phyloP scores from a whole-genome alignment of 169 alveolate genomes.

The Plasmodium gonderi region DNA sequence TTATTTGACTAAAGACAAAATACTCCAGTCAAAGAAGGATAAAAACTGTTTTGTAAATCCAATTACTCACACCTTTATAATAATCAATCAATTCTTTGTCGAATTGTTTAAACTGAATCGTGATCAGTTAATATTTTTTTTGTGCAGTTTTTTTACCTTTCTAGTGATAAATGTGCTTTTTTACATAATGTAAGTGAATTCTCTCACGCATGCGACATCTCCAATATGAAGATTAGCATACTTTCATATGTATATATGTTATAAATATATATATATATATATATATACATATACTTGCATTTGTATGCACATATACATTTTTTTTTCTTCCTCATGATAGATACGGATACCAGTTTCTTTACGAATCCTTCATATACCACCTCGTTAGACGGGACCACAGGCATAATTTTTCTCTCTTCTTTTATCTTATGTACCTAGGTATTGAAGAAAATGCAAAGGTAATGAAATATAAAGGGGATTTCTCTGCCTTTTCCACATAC shows the following conservation, averaged over 20 bases:
- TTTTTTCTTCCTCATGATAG: slow-evolving; percentile 51
- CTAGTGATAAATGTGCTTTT: slow-evolving; percentile 80
- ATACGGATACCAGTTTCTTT: slow-evolving; percentile 93
- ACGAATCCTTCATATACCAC: slow-evolving; percentile 96
- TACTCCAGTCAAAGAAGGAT: slow-evolving; percentile 62
- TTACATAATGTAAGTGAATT: slow-evolving; percentile 75
- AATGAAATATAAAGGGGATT: neutral
- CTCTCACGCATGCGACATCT: neutral
- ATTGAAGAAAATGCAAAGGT: slow-evolving; percentile 82
- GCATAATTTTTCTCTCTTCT: slow-evolving; percentile 97
- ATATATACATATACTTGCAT: neutral
- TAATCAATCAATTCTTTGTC: neutral
- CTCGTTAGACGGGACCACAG: slow-evolving; percentile 96
- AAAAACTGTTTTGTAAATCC: slow-evolving; percentile 31
- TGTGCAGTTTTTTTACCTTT: slow-evolving; percentile 85
- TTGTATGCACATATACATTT: neutral
- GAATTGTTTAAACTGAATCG: slow-evolving; percentile 64
- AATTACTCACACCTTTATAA: slow-evolving; percentile 11
- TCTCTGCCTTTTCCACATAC: neutral
- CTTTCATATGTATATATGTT: neutral
- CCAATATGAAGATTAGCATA: neutral
- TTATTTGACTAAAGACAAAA: slow-evolving; percentile 30
- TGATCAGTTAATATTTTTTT: slow-evolving; percentile 82
- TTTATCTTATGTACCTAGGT: slow-evolving; percentile 92
- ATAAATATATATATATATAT: too few species aligned